Evolutionary conservation across 169 alveolate genomes (phyloP).

Genomic region (Eimeria falciformis): DNA sequence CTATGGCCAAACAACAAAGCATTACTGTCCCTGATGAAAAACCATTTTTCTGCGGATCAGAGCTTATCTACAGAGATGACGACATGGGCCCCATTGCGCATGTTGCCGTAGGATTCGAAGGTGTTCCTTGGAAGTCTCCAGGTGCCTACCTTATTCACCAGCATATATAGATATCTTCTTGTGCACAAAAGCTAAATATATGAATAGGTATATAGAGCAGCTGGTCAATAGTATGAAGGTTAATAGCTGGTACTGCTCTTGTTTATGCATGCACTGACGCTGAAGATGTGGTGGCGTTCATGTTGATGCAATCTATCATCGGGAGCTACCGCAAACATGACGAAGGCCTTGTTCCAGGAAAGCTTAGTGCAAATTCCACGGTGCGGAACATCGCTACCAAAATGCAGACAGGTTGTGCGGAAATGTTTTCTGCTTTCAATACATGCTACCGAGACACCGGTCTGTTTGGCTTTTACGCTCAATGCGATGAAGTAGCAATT

Average conservation of each 20-base stretch:
- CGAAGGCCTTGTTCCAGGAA: slow-evolving; percentile 84
- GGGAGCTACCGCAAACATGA: slow-evolving; percentile 91
- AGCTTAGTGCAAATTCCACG: slow-evolving; percentile 87
- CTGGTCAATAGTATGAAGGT: no score
- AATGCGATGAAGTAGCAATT: slow-evolving; percentile 89
- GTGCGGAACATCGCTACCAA: slow-evolving; percentile 86
- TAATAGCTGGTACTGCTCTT: no score
- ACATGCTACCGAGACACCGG: slow-evolving; percentile 96
- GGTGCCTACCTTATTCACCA: slow-evolving; percentile 44
- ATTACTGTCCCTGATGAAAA: slow-evolving; percentile 51
- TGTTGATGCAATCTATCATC: slow-evolving; percentile 95
- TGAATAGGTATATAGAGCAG: no score
- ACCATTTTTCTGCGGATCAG: slow-evolving; percentile 77
- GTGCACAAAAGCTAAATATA: no score
- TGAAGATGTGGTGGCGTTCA: slow-evolving; percentile 91
- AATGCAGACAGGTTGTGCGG: slow-evolving; percentile 90
- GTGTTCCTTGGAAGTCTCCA: slow-evolving; percentile 96
- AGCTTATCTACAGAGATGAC: slow-evolving; percentile 82
- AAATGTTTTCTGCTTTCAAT: slow-evolving; percentile 89
- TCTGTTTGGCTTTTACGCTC: slow-evolving; percentile 91
- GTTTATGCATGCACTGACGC: no score
- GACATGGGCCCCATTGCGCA: slow-evolving; percentile 92
- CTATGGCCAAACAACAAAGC: slow-evolving; percentile 23
- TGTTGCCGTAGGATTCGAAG: slow-evolving; percentile 94
- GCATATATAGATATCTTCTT: neutral